Percentiles rank a stretch among this genome's conserved stretches.
These are phyloP conservation scores for Apiotrichum gamsii DNA, from an alignment of 1,284 basidiomycete species.

Conservation along the genomic window DNA sequence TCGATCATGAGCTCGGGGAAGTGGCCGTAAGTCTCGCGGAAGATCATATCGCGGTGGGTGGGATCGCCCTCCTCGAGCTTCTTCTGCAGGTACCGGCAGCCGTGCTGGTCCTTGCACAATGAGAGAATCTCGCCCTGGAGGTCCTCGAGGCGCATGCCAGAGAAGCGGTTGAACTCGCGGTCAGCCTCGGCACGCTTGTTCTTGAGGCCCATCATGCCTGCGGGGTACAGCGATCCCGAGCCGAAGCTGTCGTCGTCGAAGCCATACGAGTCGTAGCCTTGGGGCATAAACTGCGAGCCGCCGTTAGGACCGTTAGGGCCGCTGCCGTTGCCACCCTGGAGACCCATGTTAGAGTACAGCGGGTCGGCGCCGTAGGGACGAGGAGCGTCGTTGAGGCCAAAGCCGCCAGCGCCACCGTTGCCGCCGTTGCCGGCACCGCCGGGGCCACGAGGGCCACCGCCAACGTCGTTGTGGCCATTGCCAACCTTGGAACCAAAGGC, in stretches of 20 bases:
- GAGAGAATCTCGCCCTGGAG: conserved; percentile 87
- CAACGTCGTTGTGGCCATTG: too few relatives aligned
- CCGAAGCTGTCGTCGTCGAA: conserved; percentile 60
- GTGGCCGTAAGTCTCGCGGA: conserved; percentile 94
- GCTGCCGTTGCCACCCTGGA: conserved; percentile 48
- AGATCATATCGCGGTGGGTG: conserved; percentile 98
- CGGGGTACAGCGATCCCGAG: conserved; percentile 67
- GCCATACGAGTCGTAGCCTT: conserved; percentile 59
- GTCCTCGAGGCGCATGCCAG: conserved; percentile 91
- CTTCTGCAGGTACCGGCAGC: conserved; percentile 97
- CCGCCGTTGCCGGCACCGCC: not conserved
- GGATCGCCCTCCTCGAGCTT: conserved; percentile 93
- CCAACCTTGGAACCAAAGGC: conserved; percentile 69
- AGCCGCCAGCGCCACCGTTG: conserved; percentile 49
- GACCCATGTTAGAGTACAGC: conserved; percentile 36
- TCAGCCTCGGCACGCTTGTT: conserved; percentile 91
- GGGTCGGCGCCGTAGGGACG: conserved; percentile 44
- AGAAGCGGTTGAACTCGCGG: conserved; percentile 89
- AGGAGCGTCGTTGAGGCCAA: conserved; percentile 43
- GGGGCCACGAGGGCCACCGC: not conserved
- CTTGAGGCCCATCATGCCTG: conserved; percentile 77
- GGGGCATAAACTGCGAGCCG: conserved; percentile 24
- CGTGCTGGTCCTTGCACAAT: conserved; percentile 98
- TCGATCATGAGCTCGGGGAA: conserved; percentile 99
- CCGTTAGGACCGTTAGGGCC: conserved; percentile 20